Evolutionary conservation across 148 eudicot species (phyloP).

Genomic region (Rhododendron kiyosumense): DNA sequence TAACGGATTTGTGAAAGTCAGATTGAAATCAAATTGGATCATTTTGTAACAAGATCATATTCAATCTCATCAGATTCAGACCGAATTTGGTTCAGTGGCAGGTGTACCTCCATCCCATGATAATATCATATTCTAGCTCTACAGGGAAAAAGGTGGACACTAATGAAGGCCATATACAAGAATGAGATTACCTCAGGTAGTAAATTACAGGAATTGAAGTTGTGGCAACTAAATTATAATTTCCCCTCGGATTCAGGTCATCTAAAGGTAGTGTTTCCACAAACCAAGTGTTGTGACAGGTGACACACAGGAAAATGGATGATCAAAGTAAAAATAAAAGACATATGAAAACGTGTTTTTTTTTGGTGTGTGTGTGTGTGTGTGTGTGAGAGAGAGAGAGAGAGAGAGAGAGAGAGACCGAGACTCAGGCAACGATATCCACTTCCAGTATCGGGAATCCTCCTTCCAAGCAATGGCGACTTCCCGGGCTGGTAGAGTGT

Average conservation of each 20-base stretch:
- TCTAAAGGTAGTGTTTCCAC: neutral
- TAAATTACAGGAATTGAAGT: neutral
- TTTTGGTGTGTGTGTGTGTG: neutral
- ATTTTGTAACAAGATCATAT: too few species aligned
- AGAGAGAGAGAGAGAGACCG: conserved; percentile 26
- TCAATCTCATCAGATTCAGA: too few species aligned
- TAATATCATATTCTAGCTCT: neutral
- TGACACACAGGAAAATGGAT: too few species aligned
- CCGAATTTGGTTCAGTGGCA: too few species aligned
- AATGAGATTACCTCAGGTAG: neutral
- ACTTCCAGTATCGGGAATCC: conserved; percentile 47
- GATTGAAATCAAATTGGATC: too few species aligned
- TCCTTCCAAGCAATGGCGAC: conserved; percentile 46
- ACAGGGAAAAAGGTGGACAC: neutral
- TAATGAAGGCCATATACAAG: neutral
- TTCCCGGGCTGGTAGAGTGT: conserved; percentile 43
- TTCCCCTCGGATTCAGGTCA: neutral
- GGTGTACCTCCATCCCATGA: neutral
- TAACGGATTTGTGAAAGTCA: too few species aligned
- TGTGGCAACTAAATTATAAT: neutral
- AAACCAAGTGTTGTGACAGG: neutral
- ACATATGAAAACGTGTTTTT: too few species aligned
- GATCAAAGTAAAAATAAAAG: too few species aligned
- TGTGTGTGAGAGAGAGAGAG: neutral
- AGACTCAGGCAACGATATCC: conserved; percentile 41